Base-by-base conservation (phyloP, 129 eudicot genomes). In the Lactuca sativa region DNA sequence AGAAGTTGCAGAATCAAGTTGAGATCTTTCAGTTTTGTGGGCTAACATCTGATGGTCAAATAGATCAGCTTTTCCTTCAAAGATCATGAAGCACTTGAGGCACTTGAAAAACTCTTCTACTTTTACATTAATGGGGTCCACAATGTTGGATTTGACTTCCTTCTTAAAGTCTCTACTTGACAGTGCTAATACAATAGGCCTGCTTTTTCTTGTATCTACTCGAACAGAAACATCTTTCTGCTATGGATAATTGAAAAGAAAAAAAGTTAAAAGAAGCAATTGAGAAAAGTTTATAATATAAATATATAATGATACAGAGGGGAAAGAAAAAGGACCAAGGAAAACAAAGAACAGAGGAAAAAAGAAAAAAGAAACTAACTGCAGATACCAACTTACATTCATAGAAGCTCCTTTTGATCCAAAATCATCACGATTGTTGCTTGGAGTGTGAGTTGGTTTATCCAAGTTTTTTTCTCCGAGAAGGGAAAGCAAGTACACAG, bases 401-500 rank as follows among this genome's bases (percentile, higher is more conserved):
- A 18, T 75, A 58, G 82, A 52, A 64, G 73, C 76, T 75, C 48
- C 54, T 70, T 80, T 77, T 69, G 57, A 17, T 34, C 57, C 77
- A 32, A 70, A 66, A 70, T 65, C 60, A 59, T 51, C 56, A 64
- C 12, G 31, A 32, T 44, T 75, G 70, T 61, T 71, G 55, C 66
- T 59, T 16, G 62, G 78, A 49, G 71, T 17, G 59, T 15, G 48
- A 64, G 14, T 48, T 61, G 67, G 74, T 44, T 51, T 80, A 52
- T 78, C 70, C 64, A 70, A 34, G 56, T 80, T 83, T 74, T 77
- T 84, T 51, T 78, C 69, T 70, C 86, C 82, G 70, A 64, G 69
- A 68, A 86, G 67, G 16, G 95, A 89, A 44, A 86, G 86, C 86
- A 92, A 79, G 83, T 86, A 92, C 38, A 79, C 66, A 54, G 98